Evolutionary conservation across 2,329 filamentous ascomycete genomes (phyloP).

Genomic region (Colletotrichum sp.): DNA sequence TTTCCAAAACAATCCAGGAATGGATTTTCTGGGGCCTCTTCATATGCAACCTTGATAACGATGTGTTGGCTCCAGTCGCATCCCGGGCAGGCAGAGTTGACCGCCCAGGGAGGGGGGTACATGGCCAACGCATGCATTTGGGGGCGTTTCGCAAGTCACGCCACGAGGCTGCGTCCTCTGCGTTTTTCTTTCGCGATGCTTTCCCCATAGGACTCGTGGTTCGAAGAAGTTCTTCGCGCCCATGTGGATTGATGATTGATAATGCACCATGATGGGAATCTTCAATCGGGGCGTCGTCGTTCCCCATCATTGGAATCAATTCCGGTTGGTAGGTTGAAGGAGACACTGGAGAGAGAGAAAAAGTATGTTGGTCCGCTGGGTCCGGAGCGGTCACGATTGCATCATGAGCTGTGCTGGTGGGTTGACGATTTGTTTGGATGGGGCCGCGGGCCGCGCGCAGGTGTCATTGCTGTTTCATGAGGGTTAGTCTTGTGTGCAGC

Average conservation of each 20-base stretch:
- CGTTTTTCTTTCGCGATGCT: neutral
- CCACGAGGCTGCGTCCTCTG: neutral
- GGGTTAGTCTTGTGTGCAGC: neutral
- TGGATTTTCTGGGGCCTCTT: neutral
- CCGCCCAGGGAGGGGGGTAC: conserved; percentile 6
- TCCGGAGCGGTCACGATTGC: neutral
- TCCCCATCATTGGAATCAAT: neutral
- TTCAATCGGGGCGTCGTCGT: neutral
- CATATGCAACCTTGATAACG: neutral
- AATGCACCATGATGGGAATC: neutral
- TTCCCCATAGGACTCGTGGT: neutral
- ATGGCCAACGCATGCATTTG: conserved; percentile 9
- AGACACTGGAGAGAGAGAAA: neutral
- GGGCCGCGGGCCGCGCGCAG: neutral
- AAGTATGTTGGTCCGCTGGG: neutral
- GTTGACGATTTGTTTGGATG: neutral
- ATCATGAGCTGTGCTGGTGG: neutral
- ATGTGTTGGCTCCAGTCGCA: conserved; percentile 18
- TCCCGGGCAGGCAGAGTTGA: neutral
- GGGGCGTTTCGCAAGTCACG: neutral
- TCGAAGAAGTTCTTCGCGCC: neutral
- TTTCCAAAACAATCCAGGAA: neutral
- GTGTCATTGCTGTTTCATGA: neutral
- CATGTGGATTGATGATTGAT: neutral
- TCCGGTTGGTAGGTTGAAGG: neutral